Conservation (phyloP, 768 basidiomycete genomes). For the Collybiopsis luxurians region DNA sequence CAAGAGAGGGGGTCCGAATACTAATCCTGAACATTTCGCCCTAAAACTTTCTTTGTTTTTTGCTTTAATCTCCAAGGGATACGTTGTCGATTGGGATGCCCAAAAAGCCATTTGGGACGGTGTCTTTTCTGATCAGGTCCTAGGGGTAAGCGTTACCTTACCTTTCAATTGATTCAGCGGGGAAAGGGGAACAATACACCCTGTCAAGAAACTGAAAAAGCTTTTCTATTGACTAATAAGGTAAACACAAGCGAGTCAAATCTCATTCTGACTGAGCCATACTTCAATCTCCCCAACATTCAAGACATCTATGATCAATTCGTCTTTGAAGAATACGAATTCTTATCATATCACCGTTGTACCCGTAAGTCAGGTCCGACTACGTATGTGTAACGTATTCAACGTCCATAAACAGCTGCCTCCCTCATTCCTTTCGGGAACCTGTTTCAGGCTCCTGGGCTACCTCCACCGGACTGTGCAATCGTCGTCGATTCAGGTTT, state of each 20-base stretch:
- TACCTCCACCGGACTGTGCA: slow-evolving; percentile 69
- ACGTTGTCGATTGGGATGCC: slow-evolving; percentile 92
- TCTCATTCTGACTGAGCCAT: slow-evolving; percentile 89
- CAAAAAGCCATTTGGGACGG: slow-evolving; percentile 95
- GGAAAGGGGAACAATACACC: no score
- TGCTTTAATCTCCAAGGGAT: slow-evolving; percentile 58
- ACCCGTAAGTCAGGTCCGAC: slow-evolving; percentile 57
- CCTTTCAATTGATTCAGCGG: neutral
- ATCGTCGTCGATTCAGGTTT: slow-evolving; percentile 89
- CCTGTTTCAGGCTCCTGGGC: slow-evolving; percentile 53
- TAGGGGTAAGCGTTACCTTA: slow-evolving; percentile 47
- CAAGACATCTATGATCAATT: slow-evolving; percentile 95
- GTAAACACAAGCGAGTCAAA: slow-evolving; percentile 70
- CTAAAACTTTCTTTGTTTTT: slow-evolving; percentile 9
- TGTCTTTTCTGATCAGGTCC: slow-evolving; percentile 69
- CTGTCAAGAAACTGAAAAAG: no score
- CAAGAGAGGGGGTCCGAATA: no score
- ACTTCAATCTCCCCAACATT: slow-evolving; percentile 90
- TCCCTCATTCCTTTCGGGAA: slow-evolving; percentile 72
- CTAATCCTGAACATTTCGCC: slow-evolving; percentile 16
- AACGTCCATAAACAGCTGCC: slow-evolving; percentile 56
- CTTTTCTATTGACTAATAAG: slow-evolving; percentile 32
- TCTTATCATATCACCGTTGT: slow-evolving; percentile 75
- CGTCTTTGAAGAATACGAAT: slow-evolving; percentile 96
- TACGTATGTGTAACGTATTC: slow-evolving; percentile 7